Percentiles rank a stretch among this genome's conserved stretches.
Conservation (phyloP, 116 monocot species). For the Thalassia testudinum region DNA sequence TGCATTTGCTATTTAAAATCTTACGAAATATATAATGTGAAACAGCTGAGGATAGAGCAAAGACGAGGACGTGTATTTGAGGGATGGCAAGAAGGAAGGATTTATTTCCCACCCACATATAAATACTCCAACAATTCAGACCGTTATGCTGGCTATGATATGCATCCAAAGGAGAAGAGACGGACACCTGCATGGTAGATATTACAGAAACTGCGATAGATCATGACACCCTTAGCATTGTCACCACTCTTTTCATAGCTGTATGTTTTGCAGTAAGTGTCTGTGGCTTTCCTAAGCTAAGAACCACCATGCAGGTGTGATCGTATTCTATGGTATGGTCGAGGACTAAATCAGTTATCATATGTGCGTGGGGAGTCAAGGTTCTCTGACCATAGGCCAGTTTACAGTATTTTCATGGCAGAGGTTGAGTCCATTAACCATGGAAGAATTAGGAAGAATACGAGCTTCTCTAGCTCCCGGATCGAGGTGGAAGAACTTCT, state of each 20-base stretch:
- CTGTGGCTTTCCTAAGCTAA: too few species aligned
- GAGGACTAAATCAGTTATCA: constrained; percentile 50
- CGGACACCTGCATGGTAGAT: constrained; percentile 75
- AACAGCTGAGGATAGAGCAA: constrained; percentile 53
- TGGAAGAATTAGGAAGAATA: constrained; percentile 27
- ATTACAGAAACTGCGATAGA: neutral
- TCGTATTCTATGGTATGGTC: constrained; percentile 53
- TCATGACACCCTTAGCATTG: neutral
- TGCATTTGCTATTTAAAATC: too few species aligned
- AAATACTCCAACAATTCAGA: constrained; percentile 82
- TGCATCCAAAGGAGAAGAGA: constrained; percentile 38
- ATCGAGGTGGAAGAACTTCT: constrained; percentile 82
- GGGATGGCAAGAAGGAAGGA: constrained; percentile 73
- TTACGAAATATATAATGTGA: neutral
- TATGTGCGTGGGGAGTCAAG: constrained; percentile 71
- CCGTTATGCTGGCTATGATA: constrained; percentile 36
- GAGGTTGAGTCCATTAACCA: constrained; percentile 53
- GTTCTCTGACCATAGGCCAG: constrained; percentile 65
- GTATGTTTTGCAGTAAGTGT: too few species aligned
- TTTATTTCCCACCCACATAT: constrained; percentile 82
- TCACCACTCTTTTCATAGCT: neutral
- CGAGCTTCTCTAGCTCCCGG: constrained; percentile 25
- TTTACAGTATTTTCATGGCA: constrained; percentile 50
- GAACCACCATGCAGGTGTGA: constrained; percentile 34
- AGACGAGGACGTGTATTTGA: constrained; percentile 41